Base-by-base conservation (phyloP, 805 yeast genomes). In the Vanderwaltozyma yarrowii region DNA sequence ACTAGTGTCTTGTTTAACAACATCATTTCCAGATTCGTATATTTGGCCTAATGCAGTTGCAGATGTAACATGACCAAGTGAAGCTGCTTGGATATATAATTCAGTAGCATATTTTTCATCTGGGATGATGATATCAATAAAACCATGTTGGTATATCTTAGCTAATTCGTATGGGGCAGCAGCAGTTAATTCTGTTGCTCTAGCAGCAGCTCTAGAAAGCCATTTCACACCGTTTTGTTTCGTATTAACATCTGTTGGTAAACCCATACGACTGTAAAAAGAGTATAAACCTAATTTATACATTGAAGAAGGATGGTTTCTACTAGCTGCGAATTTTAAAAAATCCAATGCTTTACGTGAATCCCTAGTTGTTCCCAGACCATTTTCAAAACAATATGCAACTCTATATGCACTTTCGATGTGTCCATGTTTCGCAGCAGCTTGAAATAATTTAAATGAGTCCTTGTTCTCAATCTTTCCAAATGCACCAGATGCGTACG, bases 301-400 rank as follows among this genome's bases (percentile, higher is more conserved):
- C 94, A 89, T 86, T 4, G 97, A 96, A n/a, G 94, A 88, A 0
- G 96, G 87, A 59, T 89, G 98, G 52, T 84, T 86, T 56, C 82
- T 80, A 24, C 87, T 72, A 0, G 97, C 94, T 0, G 97, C 95
- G 53, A 78, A 77, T 54, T 81, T 80, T 41, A 86, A 64, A 56
- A 79, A 86, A 48, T 85, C 94, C 7, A 86, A 65, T 1, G 94
- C 87, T 50, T 85, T 80, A 40, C 94, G 72, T 0, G 94, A 79
- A 58, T 92, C 96, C 49, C 92, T 72, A 16, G 85, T 77, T 4
- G 89, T 81, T 4, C 98, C 98, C 60, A 88, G 67, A 14, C 98
- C 98, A 61, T 87, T 94, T 60, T 88, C 95, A 49, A 80, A 83
- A 61, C 96, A 89, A 38, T 82, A 73, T 0, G 96, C 85, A 0